Evolutionary conservation across 129 eudicot genomes (phyloP).

Genomic region (Arctium lappa): DNA sequence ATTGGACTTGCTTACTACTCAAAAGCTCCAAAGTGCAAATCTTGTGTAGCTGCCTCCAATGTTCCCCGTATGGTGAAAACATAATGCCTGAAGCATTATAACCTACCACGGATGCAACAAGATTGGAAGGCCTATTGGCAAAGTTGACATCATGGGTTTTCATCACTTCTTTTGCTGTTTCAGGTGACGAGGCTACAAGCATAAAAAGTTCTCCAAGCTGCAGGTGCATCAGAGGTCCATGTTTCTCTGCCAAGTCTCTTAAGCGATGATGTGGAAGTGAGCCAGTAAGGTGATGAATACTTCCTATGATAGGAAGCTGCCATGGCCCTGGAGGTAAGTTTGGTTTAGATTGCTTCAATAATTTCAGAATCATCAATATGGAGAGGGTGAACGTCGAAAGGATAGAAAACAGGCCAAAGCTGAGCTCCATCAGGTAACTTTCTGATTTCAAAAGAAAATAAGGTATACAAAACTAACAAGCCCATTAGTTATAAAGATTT

Average conservation of each 20-base stretch:
- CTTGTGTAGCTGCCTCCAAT: constrained; percentile 27
- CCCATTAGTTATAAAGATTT: not conserved
- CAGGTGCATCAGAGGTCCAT: constrained; percentile 33
- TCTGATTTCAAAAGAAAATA: not conserved
- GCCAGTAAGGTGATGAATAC: constrained; percentile 19
- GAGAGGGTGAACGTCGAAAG: constrained; percentile 8
- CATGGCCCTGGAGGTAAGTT: constrained; percentile 21
- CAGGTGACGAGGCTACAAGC: constrained; percentile 19
- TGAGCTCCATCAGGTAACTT: constrained; percentile 3
- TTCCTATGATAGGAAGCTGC: constrained; percentile 26
- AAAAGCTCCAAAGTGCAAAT: constrained; percentile 28
- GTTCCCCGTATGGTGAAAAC: constrained; percentile 21
- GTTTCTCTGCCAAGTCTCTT: constrained; percentile 21
- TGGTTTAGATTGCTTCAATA: constrained; percentile 6
- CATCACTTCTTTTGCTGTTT: constrained; percentile 10
- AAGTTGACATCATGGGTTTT: constrained; percentile 21
- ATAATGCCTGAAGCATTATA: constrained; percentile 11
- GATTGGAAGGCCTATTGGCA: constrained; percentile 16
- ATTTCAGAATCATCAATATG: constrained; percentile 3
- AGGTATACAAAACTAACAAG: not conserved
- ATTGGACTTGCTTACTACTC: constrained; percentile 25
- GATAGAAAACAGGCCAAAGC: constrained; percentile 2
- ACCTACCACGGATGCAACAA: constrained; percentile 4
- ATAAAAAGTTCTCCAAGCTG: constrained; percentile 24
- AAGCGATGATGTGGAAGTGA: constrained; percentile 16